A percentile compares a stretch with the other conserved stretches of the same genome.
Conservation (phyloP, 2,329 filamentous ascomycete species). For the Fusarium nisikadoi region DNA sequence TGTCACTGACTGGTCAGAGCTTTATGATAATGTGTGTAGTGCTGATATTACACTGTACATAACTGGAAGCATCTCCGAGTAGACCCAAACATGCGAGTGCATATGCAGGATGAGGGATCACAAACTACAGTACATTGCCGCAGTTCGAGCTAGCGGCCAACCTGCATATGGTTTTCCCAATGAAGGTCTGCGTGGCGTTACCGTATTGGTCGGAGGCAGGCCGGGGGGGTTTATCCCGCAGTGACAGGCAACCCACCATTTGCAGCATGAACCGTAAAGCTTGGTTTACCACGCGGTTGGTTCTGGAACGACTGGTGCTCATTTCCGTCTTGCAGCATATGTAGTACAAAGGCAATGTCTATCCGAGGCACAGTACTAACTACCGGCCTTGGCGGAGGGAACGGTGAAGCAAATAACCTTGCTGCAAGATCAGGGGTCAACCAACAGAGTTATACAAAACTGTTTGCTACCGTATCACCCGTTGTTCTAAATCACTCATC, state of each 20-base stretch:
- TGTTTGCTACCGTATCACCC: not conserved
- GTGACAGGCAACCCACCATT: not conserved
- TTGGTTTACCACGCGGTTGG: not conserved
- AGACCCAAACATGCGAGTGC: not conserved
- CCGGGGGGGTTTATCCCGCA: not conserved
- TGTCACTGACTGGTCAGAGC: not conserved
- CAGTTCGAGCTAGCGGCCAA: not conserved
- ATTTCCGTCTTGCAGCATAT: not conserved
- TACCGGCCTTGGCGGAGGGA: not conserved
- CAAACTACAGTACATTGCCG: not conserved
- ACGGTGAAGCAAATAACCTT: not conserved
- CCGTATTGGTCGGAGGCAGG: not conserved
- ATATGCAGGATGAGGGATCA: not conserved
- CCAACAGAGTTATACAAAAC: not conserved
- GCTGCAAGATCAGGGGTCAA: not conserved
- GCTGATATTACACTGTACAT: not conserved
- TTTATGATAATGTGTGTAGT: not conserved
- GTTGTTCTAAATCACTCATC: not conserved
- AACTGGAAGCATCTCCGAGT: not conserved
- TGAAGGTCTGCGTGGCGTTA: not conserved
- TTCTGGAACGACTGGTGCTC: not conserved
- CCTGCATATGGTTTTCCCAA: not conserved
- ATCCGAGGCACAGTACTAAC: not conserved
- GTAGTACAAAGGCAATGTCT: not conserved
- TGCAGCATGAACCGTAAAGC: not conserved